These are phyloP conservation scores for Diaporthe sp. DNA, from an alignment of 2,329 filamentous ascomycete species.

Conservation along the genomic window DNA sequence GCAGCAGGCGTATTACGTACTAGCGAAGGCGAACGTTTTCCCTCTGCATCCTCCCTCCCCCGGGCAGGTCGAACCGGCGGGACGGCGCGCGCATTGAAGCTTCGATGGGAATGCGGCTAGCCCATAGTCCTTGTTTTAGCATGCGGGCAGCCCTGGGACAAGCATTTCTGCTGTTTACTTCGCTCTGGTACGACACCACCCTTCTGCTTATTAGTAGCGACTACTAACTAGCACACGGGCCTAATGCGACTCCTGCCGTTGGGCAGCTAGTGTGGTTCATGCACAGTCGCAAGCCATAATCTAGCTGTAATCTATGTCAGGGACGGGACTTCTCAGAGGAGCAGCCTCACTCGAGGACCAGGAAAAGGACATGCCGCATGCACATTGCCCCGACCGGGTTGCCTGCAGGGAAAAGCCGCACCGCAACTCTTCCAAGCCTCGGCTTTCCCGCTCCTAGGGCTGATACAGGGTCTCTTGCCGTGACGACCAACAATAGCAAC, in stretches of 20 bases:
- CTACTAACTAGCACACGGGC: neutral
- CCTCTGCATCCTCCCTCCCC: neutral
- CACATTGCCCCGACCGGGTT: neutral
- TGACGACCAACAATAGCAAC: slow-evolving; percentile 15
- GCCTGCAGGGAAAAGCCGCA: slow-evolving; percentile 19
- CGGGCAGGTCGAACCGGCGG: slow-evolving; percentile 25
- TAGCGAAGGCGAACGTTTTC: slow-evolving; percentile 6
- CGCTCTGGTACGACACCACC: neutral
- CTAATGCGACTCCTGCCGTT: slow-evolving; percentile 19
- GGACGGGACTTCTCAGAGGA: neutral
- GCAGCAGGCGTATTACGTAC: slow-evolving; percentile 4
- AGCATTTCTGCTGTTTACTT: neutral
- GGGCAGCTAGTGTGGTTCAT: slow-evolving; percentile 33
- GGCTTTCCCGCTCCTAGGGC: slow-evolving; percentile 31
- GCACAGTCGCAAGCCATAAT: slow-evolving; percentile 5
- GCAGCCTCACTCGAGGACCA: neutral
- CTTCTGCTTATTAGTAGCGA: neutral
- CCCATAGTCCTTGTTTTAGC: slow-evolving; percentile 2
- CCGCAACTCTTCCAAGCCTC: neutral
- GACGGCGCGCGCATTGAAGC: slow-evolving; percentile 31
- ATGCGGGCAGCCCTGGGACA: neutral
- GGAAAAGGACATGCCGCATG: slow-evolving; percentile 1
- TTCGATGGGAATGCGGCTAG: slow-evolving; percentile 29
- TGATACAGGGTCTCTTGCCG: slow-evolving; percentile 18
- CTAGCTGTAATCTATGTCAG: neutral